A percentile compares a stretch with the other conserved stretches of the same genome.
Evolutionary conservation across 495 filamentous ascomycete genomes (phyloP).

Genomic region (Usnea hakonensis): DNA sequence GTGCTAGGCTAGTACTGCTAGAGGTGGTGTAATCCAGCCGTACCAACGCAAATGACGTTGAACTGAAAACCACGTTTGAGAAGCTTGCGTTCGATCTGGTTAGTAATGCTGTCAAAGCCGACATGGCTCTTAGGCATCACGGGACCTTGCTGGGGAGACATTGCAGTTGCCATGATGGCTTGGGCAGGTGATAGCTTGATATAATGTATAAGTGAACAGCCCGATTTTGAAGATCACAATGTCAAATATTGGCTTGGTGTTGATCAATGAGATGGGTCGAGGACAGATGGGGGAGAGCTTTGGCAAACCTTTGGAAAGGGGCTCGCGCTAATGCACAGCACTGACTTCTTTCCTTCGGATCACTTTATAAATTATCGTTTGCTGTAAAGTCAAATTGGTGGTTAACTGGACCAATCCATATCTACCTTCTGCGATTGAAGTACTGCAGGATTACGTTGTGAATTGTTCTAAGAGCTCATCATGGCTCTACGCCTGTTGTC

Average conservation of each 20-base stretch:
- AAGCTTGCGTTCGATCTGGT: slow-evolving; percentile 97
- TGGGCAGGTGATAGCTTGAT: neutral
- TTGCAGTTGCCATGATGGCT: slow-evolving; percentile 45
- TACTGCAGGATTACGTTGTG: neutral
- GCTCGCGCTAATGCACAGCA: slow-evolving; percentile 8
- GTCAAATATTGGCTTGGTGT: neutral
- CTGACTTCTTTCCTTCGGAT: no score
- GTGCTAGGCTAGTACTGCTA: neutral
- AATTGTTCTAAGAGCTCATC: neutral
- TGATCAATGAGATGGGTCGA: neutral
- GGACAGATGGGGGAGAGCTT: slow-evolving; percentile 13
- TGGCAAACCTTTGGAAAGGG: slow-evolving; percentile 12
- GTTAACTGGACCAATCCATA: neutral
- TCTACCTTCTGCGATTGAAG: neutral
- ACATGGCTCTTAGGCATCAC: slow-evolving; percentile 96
- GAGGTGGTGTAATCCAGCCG: slow-evolving; percentile 26
- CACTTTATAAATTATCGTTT: no score
- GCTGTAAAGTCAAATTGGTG: neutral
- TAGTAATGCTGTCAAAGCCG: slow-evolving; percentile 98
- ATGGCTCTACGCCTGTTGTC: slow-evolving; percentile 11
- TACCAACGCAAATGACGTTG: slow-evolving; percentile 99
- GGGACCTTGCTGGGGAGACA: slow-evolving; percentile 37
- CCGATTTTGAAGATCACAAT: neutral
- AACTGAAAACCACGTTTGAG: slow-evolving; percentile 99
- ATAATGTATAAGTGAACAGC: neutral